Evolutionary conservation across 2,329 filamentous ascomycete genomes (phyloP).

Genomic region (Hypoxylon sp.): DNA sequence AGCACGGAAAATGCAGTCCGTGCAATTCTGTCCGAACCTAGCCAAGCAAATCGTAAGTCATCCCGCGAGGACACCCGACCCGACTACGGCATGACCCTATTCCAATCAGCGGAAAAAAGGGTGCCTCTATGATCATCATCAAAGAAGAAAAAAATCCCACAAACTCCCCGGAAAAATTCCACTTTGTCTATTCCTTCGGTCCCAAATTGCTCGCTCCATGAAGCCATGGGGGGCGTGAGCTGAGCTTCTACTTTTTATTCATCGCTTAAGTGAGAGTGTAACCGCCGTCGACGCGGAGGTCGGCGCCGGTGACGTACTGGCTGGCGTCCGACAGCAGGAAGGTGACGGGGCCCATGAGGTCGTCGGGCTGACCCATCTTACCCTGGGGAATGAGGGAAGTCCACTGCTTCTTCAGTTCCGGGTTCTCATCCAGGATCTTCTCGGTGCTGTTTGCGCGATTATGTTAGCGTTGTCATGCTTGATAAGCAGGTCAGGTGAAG

Average conservation of each 20-base stretch:
- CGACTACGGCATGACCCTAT: slow-evolving; percentile 14
- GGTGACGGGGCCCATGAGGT: slow-evolving; percentile 92
- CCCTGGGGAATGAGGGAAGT: slow-evolving; percentile 91
- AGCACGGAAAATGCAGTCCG: slow-evolving; percentile 5
- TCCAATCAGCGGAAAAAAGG: slow-evolving; percentile 1
- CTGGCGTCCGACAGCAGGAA: slow-evolving; percentile 86
- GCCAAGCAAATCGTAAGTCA: slow-evolving; percentile 8
- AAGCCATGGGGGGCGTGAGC: background rate
- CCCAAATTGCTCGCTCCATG: slow-evolving; percentile 9
- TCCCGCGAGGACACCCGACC: slow-evolving; percentile 22
- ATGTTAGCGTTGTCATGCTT: slow-evolving; percentile 32
- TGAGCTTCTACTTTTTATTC: background rate
- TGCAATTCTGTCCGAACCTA: slow-evolving; percentile 3
- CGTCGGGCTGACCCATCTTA: slow-evolving; percentile 91
- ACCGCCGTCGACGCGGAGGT: slow-evolving; percentile 87
- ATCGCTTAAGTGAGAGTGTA: slow-evolving; percentile 78
- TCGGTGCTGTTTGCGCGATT: slow-evolving; percentile 71
- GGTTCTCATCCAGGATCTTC: slow-evolving; percentile 95
- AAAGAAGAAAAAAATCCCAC: slow-evolving; percentile 5
- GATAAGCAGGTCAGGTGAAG: slow-evolving; percentile 1
- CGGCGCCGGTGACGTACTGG: slow-evolving; percentile 78
- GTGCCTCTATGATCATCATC: slow-evolving; percentile 17
- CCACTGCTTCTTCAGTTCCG: slow-evolving; percentile 90
- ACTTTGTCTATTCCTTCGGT: slow-evolving; percentile 17
- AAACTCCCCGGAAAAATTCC: slow-evolving; percentile 28